These are phyloP conservation scores for Yamagishiella unicocca DNA, from an alignment of 139 green algal genomes.

Conservation along the genomic window DNA sequence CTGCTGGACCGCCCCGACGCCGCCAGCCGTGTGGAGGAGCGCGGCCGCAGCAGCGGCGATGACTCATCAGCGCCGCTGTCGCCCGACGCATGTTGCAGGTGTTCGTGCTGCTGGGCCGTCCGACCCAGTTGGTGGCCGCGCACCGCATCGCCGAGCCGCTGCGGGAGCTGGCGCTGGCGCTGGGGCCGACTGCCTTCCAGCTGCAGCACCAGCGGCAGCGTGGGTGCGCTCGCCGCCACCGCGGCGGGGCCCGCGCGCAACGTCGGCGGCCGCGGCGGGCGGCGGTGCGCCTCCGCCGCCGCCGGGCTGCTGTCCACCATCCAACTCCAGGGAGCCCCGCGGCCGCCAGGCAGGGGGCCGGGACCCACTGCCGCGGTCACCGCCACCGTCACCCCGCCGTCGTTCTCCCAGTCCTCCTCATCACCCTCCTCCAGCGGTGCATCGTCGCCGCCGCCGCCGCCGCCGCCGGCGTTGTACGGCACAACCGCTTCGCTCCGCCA, in stretches of 20 bases:
- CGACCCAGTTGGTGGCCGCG: no score
- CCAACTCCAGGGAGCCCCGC: neutral
- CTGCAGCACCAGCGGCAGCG: no score
- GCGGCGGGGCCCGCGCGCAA: neutral
- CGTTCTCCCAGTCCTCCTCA: neutral
- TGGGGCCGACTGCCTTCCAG: slow-evolving; percentile 5
- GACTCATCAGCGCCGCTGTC: neutral
- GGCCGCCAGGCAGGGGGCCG: neutral
- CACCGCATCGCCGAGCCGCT: neutral
- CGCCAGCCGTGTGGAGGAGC: neutral
- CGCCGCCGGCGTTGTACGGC: no score
- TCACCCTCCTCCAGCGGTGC: neutral
- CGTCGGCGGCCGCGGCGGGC: neutral
- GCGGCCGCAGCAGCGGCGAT: neutral
- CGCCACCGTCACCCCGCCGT: neutral
- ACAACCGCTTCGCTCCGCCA: no score
- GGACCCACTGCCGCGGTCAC: neutral
- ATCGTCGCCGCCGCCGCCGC: neutral
- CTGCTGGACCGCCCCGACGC: slow-evolving; percentile 2
- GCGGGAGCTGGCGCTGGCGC: neutral
- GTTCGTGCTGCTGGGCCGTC: neutral
- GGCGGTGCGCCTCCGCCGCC: neutral
- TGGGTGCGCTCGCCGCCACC: no score
- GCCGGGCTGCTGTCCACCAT: neutral
- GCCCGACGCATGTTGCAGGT: no score